Base-by-base conservation (phyloP, 225 moss, liverwort and hornwort genomes). In the Takakia lepidozioides region DNA sequence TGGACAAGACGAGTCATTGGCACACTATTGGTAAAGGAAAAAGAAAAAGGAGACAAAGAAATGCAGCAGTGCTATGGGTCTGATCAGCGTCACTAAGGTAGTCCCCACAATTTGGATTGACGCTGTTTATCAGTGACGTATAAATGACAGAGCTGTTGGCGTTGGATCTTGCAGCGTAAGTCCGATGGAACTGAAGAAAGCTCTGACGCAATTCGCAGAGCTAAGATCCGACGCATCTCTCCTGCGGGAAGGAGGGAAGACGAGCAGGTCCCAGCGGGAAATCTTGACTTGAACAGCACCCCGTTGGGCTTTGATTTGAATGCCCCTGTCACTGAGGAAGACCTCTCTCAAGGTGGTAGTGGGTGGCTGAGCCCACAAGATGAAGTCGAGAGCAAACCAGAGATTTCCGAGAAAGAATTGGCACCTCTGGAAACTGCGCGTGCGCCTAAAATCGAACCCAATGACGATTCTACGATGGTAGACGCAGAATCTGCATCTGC, bases 221-320 rank as follows among this genome's bases (percentile, higher is more conserved):
- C 64, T 20, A 93, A 89, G 67, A 51, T 72, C 51, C 86, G 81
- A 46, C 70, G 89, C 48, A 56, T 86, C 47, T 85, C 60, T 43
- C 70, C 85, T 41, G 56, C 83, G 39, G 67, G 73, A 52, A 75
- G 72, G 39, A 77, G 79, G 64, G 84, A 77, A 59, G 86, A 84
- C 55, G 86, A 82, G 30, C 84, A 93, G 64, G 89, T 70, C 9
- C 74, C 89, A 37, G 85, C 59, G 28, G 69, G 83, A 15, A 81
- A 87, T 49, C 71, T 98, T 4, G 95, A 98, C 63, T 69, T 98
- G 65, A 98, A 98, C 66, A 65, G 82, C 45, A 91, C 87, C 60
- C 95, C 95, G 19, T 61, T 82, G 26, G 85, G 90, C 43, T 98
- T 98, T 50, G 95, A 98, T 59, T 84, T 98, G 27, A 98, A 98